Evolutionary conservation across 2,329 filamentous ascomycete species (phyloP).

Genomic region (Arachnomyces sp.): DNA sequence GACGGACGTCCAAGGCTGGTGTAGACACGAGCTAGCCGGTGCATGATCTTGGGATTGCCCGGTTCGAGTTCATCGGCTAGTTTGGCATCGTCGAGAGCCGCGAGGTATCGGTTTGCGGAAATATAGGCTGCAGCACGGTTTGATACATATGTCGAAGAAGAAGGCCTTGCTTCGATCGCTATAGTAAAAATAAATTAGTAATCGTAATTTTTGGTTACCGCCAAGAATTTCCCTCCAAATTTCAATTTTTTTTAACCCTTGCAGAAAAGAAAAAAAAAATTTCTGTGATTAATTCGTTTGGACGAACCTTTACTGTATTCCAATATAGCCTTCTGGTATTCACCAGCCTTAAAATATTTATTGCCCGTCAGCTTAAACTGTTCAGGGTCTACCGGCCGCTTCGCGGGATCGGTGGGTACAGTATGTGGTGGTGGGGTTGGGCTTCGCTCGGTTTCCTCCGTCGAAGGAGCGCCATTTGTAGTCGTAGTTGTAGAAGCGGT

Average conservation of each 20-base stretch:
- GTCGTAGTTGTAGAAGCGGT: slow-evolving; percentile 23
- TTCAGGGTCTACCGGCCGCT: slow-evolving; percentile 67
- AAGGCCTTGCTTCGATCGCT: slow-evolving; percentile 84
- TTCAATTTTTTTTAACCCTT: not conserved
- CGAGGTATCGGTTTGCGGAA: slow-evolving; percentile 68
- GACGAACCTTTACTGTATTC: slow-evolving; percentile 87
- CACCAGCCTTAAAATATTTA: slow-evolving; percentile 91
- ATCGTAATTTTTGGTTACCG: not conserved
- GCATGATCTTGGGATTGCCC: slow-evolving; percentile 76
- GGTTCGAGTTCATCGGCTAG: slow-evolving; percentile 76
- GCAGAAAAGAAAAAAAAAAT: slow-evolving; percentile 4
- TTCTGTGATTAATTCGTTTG: not conserved
- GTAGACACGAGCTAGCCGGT: slow-evolving; percentile 83
- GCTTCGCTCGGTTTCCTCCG: slow-evolving; percentile 29
- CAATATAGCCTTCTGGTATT: slow-evolving; percentile 78
- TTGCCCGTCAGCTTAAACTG: slow-evolving; percentile 88
- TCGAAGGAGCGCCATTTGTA: slow-evolving; percentile 24
- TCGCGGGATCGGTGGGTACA: slow-evolving; percentile 39
- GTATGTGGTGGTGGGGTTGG: slow-evolving; percentile 41
- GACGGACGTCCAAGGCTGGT: slow-evolving; percentile 78
- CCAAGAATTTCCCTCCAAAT: not conserved
- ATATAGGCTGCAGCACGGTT: slow-evolving; percentile 95
- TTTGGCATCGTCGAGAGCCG: slow-evolving; percentile 81
- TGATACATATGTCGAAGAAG: slow-evolving; percentile 81
- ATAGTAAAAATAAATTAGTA: slow-evolving; percentile 13